A percentile compares a stretch with the other conserved stretches of the same genome.
These are phyloP conservation scores for Alopecurus myosuroides DNA, from an alignment of 176 grass and related monocot species.

Conservation along the genomic window DNA sequence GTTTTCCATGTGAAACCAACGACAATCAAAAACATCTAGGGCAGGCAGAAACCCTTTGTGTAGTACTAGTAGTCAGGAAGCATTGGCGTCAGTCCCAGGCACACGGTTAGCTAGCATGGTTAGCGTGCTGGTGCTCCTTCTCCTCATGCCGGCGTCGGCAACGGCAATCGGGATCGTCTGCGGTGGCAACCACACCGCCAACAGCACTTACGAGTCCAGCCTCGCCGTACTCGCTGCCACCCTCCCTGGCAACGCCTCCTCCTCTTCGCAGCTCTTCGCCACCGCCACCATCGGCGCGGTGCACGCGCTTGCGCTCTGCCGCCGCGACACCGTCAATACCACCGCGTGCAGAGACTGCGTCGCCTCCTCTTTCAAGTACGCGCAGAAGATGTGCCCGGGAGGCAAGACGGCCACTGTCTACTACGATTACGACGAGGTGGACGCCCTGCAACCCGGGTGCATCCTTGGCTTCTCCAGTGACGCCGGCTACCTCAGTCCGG, in stretches of 20 bases:
- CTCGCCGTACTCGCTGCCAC: neutral
- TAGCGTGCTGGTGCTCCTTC: neutral
- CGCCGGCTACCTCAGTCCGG: neutral
- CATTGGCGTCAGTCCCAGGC: neutral
- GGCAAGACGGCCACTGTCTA: neutral
- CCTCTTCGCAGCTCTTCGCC: conserved; percentile 14
- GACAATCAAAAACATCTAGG: no score
- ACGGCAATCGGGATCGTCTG: conserved; percentile 14
- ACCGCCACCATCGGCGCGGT: conserved; percentile 4
- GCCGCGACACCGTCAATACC: conserved; percentile 11
- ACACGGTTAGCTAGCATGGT: neutral
- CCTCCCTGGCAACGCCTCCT: conserved; percentile 1
- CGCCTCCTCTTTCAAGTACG: neutral
- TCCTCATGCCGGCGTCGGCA: neutral
- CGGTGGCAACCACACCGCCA: conserved; percentile 14
- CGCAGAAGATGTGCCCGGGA: neutral
- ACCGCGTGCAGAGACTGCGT: conserved; percentile 1
- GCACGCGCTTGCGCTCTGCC: conserved; percentile 37
- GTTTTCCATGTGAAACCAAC: no score
- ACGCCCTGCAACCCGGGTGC: neutral
- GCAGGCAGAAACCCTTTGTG: no score
- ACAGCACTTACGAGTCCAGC: conserved; percentile 8
- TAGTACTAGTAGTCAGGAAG: neutral
- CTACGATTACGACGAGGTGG: neutral
- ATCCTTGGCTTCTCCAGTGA: conserved; percentile 7